Evolutionary conservation across 2,329 filamentous ascomycete genomes (phyloP), one percentile per base, ranked within the genome.

Genomic region (Rutstroemia sp.): DNA sequence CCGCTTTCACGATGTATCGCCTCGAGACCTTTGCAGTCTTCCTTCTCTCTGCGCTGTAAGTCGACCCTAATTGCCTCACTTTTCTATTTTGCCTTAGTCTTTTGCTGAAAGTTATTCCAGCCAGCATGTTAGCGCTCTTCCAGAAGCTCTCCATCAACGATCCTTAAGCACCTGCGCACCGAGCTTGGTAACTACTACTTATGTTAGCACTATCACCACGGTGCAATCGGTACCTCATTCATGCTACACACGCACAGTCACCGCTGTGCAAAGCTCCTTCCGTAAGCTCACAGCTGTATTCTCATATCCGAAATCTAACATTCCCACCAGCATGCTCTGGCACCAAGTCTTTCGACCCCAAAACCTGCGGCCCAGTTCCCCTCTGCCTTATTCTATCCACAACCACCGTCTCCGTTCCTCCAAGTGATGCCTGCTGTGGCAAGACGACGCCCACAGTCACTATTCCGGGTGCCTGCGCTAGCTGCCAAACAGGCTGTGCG

Each of bases 381-480:
- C 12, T 42, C 21, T 65, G 63, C 48, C 57, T 65, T 39, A 9
- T 57, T 23, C 9, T 58, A 10, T n/a, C 50, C 42, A 63, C 56
- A n/a, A 68, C 66, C n/a, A 71, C 67, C 46, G 67, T 68, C 25
- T 67, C 65, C 51, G 67, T 74, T 3, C 74, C 73, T 16, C 72
- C 72, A 59, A 58, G 62, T 39, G 71, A 70, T 19, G 62, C 70
- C 53, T 73, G 71, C 64, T 76, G 74, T 9, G 27, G 27, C 63
- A 68, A 68, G n/a, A 62, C 56, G 9, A 76, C 73, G 8, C 59
- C 68, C 7, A 71, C 68, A 6, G 52, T 58, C 14, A 64, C 60
- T 14, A 56, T 64, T 8, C 62, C 61, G 18, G 61, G 58, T 10
- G 52, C 57, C 10, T 70, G 67, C 56, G 62, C 63, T 6, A 58